Evolutionary conservation across 768 basidiomycete species (phyloP), one percentile per base, ranked within the genome.

Genomic region (Clitopilus hobsonii): DNA sequence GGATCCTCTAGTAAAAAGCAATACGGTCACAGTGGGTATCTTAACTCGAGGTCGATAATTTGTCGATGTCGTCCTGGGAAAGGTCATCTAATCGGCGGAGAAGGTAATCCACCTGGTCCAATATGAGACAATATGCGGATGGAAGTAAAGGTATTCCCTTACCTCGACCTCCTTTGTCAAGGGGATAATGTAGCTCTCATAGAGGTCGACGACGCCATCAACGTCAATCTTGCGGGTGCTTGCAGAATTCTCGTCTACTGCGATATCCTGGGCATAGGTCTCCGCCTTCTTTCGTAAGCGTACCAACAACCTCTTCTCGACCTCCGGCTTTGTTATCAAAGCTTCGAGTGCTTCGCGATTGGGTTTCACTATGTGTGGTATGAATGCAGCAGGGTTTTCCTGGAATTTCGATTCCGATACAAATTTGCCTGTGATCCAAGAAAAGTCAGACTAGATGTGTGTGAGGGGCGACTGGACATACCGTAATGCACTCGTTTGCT

Each of bases 141-240:
- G 13, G 11, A 27, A 18, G 2, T 20, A 3, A 47, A 5, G 27
- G 51, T 20, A 3, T 16, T 5, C 38, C 13, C 63, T 73, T 1
- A 96, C 96, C 91, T 99, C 97, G 55, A 99, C 92, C 66, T 97
- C 94, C 70, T 96, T 98, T 0, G 97, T 99, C 60, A 99, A 69
- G 7, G 97, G 97, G 56, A 99, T 99, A 60, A 99, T 94, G 64
- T 88, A 94, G 65, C 88, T 90, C 66, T 94, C 86, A 65, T 99
- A 99, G 58, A 99, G 70, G 65, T 92, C 87, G 22, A 97, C 89
- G 14, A 99, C 93, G 38, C 89, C 87, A 59, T 94, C 92, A 0
- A 94, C 88, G 56, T 97, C 94, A 57, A 99, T 91, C 76, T 94
- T 95, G 5, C 76, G 65, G 41, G 69, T 59, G 6, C 51, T 41